Percentiles rank a stretch among this genome's conserved stretches.
These are phyloP conservation scores for Oryza punctata DNA, from an alignment of 176 grass and related monocot genomes.

Conservation along the genomic window DNA sequence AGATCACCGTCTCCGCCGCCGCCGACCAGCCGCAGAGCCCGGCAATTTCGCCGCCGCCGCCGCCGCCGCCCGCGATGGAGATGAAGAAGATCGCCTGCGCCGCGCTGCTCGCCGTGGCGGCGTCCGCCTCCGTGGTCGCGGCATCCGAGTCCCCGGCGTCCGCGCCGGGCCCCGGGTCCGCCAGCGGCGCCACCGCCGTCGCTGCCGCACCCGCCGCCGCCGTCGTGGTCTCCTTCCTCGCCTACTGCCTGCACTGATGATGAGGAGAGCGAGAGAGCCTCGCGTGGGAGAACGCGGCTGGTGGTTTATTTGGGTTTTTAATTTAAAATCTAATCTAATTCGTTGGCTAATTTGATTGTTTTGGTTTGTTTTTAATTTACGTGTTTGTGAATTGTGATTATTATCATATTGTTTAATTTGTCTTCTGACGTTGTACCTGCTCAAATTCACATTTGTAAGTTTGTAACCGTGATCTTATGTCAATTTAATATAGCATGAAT, in stretches of 20 bases:
- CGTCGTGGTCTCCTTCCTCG: conserved; percentile 65
- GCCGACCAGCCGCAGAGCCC: too few relatives aligned
- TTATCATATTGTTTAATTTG: background rate
- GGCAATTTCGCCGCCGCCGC: background rate
- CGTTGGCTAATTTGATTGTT: background rate
- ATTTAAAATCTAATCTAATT: background rate
- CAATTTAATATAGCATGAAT: background rate
- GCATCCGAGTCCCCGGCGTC: conserved; percentile 46
- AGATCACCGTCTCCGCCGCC: background rate
- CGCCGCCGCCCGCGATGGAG: background rate
- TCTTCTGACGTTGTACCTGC: background rate
- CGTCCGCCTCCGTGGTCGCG: conserved; percentile 47
- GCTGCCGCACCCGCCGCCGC: conserved; percentile 50
- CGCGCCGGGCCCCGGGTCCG: background rate
- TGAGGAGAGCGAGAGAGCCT: background rate
- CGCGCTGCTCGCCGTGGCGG: conserved; percentile 22
- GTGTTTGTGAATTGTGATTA: background rate
- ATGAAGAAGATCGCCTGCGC: background rate
- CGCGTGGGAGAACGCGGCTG: background rate
- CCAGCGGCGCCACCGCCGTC: conserved; percentile 1
- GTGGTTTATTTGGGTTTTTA: background rate
- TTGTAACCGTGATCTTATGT: background rate
- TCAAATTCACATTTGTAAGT: background rate
- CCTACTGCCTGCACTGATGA: conserved; percentile 69
- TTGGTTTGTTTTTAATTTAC: background rate